Conservation (phyloP, 2,329 filamentous ascomycete species). For the Cryphonectria naterciae region DNA sequence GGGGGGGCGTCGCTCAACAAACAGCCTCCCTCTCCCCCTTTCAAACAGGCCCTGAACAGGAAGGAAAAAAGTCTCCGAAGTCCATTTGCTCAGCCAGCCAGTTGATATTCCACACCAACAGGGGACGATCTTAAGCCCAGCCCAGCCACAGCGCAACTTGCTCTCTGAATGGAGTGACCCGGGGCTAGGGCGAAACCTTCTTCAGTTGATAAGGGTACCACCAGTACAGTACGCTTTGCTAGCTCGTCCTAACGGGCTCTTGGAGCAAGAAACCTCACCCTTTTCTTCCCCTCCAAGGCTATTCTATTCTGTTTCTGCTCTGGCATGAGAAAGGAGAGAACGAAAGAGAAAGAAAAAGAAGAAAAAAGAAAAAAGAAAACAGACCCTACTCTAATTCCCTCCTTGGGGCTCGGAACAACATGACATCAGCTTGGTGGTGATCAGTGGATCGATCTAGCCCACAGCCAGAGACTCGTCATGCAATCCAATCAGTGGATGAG, state of each 20-base stretch:
- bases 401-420: not conserved
- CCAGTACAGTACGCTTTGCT: not conserved
- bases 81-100: not conserved
- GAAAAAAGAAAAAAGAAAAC: not conserved
- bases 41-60: not conserved
- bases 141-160: not conserved
- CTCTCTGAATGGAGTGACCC: not conserved
- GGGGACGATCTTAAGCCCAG: not conserved
- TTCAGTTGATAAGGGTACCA: conserved; percentile 1
- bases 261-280: not conserved
- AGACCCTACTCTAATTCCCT: too few relatives aligned
- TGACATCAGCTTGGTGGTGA: not conserved
- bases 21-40: not conserved
- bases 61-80: not conserved
- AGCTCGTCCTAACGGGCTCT: not conserved
- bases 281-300: not conserved
- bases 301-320: not conserved
- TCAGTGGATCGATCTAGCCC: conserved; percentile 2
- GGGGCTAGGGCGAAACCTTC: not conserved
- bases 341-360: too few relatives aligned
- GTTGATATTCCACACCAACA: not conserved
- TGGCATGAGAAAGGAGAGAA: not conserved
- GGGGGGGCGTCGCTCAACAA: too few relatives aligned
- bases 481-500: not conserved
- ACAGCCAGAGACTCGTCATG: not conserved